Evolutionary conservation across 306 rosid genomes (phyloP).

Genomic region (Cicer bijugum): DNA sequence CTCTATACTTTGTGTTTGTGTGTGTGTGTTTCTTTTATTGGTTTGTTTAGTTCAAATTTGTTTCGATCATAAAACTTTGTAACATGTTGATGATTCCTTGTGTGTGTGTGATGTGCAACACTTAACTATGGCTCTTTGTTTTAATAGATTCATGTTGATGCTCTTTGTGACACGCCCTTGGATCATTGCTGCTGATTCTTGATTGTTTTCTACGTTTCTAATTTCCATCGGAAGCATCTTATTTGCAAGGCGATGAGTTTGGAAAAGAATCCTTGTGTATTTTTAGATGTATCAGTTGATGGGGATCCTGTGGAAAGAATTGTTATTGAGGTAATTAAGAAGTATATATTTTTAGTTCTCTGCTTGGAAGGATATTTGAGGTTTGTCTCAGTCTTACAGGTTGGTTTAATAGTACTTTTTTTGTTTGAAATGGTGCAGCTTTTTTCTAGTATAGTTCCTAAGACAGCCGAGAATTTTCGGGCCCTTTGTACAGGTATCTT

Average conservation of each 20-base stretch:
- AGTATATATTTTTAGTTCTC: background rate
- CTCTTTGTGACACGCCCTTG: background rate
- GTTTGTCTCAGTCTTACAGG: background rate
- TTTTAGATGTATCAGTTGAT: constrained; percentile 75
- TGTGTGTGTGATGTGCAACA: constrained; percentile 9
- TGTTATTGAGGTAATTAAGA: constrained; percentile 68
- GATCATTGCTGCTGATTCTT: constrained; percentile 34
- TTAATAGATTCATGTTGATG: constrained; percentile 21
- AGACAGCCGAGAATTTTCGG: constrained; percentile 87
- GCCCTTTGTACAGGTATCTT: constrained; percentile 90
- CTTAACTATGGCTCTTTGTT: constrained; percentile 1
- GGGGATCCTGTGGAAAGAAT: constrained; percentile 71
- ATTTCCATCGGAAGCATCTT: constrained; percentile 13
- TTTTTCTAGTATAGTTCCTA: constrained; percentile 78
- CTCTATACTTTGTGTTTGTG: background rate
- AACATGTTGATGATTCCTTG: background rate
- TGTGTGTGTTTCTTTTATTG: background rate
- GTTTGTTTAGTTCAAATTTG: constrained; percentile 1
- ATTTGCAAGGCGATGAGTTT: constrained; percentile 58
- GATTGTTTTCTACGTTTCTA: constrained; percentile 12
- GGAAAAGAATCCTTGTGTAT: constrained; percentile 75
- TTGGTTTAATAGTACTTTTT: constrained; percentile 34
- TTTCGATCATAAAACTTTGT: background rate
- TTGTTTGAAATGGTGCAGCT: constrained; percentile 73
- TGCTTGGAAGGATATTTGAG: constrained; percentile 24